Evolutionary conservation across 2,329 filamentous ascomycete species (phyloP).

Genomic region (Cercospora nicotianae): DNA sequence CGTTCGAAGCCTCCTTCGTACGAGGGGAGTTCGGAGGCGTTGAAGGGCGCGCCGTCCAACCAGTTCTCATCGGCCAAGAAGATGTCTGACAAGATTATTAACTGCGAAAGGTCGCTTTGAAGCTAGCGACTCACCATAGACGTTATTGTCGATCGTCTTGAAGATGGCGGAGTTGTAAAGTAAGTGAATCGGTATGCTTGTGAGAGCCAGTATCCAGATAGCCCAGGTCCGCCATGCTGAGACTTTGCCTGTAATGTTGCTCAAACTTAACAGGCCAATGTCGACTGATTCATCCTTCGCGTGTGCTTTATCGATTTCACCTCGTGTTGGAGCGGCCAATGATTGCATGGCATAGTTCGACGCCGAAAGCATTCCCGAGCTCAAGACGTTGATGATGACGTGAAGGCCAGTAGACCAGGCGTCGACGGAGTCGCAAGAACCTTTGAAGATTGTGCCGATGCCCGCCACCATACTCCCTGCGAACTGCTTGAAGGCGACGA

Average conservation of each 20-base stretch:
- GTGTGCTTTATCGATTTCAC: constrained; percentile 53
- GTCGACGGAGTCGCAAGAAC: constrained; percentile 27
- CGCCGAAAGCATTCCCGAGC: constrained; percentile 48
- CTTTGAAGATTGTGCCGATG: constrained; percentile 26
- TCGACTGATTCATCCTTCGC: constrained; percentile 43
- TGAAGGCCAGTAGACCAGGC: constrained; percentile 36
- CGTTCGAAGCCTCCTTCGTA: not conserved
- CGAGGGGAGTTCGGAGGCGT: not conserved
- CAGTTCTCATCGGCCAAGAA: not conserved
- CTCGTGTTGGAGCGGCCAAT: constrained; percentile 51
- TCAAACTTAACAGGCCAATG: constrained; percentile 47
- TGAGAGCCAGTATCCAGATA: constrained; percentile 32
- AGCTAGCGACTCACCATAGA: constrained; percentile 16
- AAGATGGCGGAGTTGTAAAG: constrained; percentile 39
- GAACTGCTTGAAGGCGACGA: not conserved
- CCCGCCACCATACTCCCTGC: not conserved
- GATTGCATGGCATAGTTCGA: constrained; percentile 56
- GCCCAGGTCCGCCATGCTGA: constrained; percentile 23
- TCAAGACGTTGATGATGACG: constrained; percentile 51
- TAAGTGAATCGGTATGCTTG: constrained; percentile 41
- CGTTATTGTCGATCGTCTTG: constrained; percentile 29
- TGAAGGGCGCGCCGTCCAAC: not conserved
- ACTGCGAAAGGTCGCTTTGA: no score
- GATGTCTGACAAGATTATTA: not conserved
- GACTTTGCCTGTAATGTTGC: constrained; percentile 39